phyloP scores from a whole-genome alignment of 148 eudicot genomes.

The Pharnaceum exiguum region DNA sequence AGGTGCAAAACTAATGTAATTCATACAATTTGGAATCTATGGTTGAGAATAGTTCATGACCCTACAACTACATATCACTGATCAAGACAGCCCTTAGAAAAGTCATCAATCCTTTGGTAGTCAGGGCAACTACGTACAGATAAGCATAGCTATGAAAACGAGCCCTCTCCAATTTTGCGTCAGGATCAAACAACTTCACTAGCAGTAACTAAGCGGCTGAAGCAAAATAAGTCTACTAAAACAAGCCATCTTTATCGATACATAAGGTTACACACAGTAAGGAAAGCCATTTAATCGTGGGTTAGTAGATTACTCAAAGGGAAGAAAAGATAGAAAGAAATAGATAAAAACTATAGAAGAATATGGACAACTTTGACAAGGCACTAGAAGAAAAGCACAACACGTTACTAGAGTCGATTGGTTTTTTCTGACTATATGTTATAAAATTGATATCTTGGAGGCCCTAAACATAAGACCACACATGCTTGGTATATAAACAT shows the following conservation, averaged over 20 bases:
- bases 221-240: no score
- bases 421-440: slow-evolving; percentile 1
- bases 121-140: not conserved
- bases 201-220: not conserved
- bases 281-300: slow-evolving; percentile 12
- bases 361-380: slow-evolving; percentile 33
- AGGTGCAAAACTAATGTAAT: not conserved
- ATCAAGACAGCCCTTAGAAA: not conserved
- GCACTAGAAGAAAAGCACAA: slow-evolving; percentile 26
- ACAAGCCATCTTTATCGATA: no score
- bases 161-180: no score
- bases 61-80: not conserved
- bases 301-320: slow-evolving; percentile 15
- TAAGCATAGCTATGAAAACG: no score
- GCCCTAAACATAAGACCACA: not conserved
- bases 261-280: no score
- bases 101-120: not conserved
- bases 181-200: no score
- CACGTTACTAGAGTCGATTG: slow-evolving; percentile 24
- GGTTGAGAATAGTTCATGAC: not conserved
- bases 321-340: slow-evolving; percentile 3
- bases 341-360: slow-evolving; percentile 8
- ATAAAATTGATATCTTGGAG: no score
- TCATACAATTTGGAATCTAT: not conserved
- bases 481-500: not conserved